Percentiles rank a stretch among this genome's conserved stretches.
phyloP scores from a whole-genome alignment of 257 asterid genomes.

The Thymus quinquecostatus region DNA sequence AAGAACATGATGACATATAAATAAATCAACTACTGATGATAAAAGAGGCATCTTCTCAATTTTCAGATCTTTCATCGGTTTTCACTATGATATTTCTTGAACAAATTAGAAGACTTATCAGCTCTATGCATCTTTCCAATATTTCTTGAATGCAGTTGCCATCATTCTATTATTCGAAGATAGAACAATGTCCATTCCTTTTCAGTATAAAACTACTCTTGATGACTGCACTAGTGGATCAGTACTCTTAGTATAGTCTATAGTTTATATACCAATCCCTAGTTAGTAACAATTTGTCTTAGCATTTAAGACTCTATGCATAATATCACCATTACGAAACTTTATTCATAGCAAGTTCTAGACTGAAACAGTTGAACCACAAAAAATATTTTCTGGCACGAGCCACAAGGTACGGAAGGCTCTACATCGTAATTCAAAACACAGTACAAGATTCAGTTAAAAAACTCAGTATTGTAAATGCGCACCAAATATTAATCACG shows the following conservation, averaged over 20 bases:
- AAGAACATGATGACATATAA: too few species aligned
- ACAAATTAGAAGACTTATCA: neutral
- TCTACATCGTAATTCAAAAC: conserved; percentile 8
- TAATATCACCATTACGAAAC: conserved; percentile 24
- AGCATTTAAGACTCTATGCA: conserved; percentile 16
- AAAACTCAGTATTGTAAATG: neutral
- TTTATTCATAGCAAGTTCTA: conserved; percentile 5
- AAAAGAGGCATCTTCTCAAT: too few species aligned
- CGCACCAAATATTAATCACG: neutral
- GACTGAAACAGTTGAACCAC: neutral
- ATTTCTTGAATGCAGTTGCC: conserved; percentile 1
- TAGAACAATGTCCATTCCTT: neutral
- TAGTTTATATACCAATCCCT: neutral
- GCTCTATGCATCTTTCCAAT: conserved; percentile 1
- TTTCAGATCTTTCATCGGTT: neutral
- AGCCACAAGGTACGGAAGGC: neutral
- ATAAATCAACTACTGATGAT: too few species aligned
- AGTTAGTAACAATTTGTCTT: conserved; percentile 2
- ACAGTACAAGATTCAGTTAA: conserved; percentile 3
- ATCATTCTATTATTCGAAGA: conserved; percentile 14
- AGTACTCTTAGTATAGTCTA: conserved; percentile 8
- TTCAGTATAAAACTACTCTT: conserved; percentile 1
- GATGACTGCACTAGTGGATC: conserved; percentile 1
- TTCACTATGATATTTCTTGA: neutral
- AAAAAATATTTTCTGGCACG: neutral